Conservation (phyloP, 805 yeast species). For the Myxozyma melibiosi region DNA sequence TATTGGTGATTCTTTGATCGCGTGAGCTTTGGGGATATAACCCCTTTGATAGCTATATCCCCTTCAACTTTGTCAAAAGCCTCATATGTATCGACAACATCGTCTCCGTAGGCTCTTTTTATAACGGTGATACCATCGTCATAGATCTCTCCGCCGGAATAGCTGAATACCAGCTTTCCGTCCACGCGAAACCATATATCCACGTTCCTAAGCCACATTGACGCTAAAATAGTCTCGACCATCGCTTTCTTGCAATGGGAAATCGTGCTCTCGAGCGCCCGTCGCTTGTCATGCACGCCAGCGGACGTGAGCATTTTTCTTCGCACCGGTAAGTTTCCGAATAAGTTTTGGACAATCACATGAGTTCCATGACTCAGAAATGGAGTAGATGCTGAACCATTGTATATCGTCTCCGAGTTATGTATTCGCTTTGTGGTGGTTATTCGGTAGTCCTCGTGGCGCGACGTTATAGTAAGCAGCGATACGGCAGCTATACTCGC, state of each 20-base stretch:
- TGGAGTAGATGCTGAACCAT: background rate
- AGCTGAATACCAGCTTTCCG: background rate
- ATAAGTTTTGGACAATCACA: slow-evolving; percentile 33
- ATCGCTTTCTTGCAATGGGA: background rate
- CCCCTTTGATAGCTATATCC: slow-evolving; percentile 5
- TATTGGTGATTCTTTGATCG: slow-evolving; percentile 17
- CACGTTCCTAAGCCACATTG: background rate
- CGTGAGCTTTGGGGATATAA: slow-evolving; percentile 1
- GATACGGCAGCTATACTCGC: slow-evolving; percentile 48
- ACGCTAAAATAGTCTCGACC: background rate
- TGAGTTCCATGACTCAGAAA: slow-evolving; percentile 30
- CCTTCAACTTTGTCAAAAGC: background rate
- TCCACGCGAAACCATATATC: slow-evolving; percentile 4
- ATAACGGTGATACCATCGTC: background rate
- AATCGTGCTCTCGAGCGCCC: background rate
- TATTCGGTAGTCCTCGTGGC: slow-evolving; percentile 32
- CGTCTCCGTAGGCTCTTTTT: slow-evolving; percentile 8
- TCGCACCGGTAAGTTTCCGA: slow-evolving; percentile 37
- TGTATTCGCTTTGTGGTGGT: slow-evolving; percentile 26
- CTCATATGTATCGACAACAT: background rate
- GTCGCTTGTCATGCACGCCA: background rate
- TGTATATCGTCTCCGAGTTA: slow-evolving; percentile 11
- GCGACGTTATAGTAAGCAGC: slow-evolving; percentile 49
- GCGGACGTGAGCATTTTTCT: slow-evolving; percentile 11
- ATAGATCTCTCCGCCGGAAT: background rate